Percentiles rank a stretch among this genome's conserved stretches.
Conservation (phyloP, 345 rosid species). For the Populus tremula region DNA sequence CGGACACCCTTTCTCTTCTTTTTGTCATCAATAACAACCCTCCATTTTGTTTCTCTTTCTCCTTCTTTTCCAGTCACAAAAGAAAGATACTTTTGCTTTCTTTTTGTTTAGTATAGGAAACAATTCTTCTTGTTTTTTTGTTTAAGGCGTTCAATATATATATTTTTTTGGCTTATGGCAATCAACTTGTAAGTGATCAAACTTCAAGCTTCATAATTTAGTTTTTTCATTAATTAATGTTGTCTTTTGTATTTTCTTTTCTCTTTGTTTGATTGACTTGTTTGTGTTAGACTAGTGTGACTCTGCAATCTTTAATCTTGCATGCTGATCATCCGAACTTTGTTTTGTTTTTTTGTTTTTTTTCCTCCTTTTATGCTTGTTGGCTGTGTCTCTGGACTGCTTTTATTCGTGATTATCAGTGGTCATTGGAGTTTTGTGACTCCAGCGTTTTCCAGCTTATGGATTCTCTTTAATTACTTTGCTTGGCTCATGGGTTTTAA, state of each 20-base stretch:
- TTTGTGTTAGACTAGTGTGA: neutral
- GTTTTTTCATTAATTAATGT: neutral
- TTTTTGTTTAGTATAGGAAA: neutral
- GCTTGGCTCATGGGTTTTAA: neutral
- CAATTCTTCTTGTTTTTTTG: too few relatives aligned
- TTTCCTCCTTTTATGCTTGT: neutral
- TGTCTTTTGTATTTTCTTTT: neutral
- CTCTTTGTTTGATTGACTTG: neutral
- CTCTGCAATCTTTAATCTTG: neutral
- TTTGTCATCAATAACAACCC: neutral
- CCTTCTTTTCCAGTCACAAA: neutral
- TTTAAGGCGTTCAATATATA: neutral
- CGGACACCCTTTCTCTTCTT: too few relatives aligned
- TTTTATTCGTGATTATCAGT: neutral
- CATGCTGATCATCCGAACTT: neutral
- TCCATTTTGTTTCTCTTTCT: neutral
- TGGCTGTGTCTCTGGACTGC: neutral
- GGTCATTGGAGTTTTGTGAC: neutral
- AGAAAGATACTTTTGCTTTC: neutral
- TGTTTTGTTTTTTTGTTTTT: neutral
- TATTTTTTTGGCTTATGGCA: neutral
- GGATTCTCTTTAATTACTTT: neutral
- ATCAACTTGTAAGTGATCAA: neutral
- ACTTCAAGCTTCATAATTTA: neutral
- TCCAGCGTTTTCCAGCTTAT: neutral